phyloP scores from a whole-genome alignment of 768 basidiomycete genomes.

The Harrya chromipes region DNA sequence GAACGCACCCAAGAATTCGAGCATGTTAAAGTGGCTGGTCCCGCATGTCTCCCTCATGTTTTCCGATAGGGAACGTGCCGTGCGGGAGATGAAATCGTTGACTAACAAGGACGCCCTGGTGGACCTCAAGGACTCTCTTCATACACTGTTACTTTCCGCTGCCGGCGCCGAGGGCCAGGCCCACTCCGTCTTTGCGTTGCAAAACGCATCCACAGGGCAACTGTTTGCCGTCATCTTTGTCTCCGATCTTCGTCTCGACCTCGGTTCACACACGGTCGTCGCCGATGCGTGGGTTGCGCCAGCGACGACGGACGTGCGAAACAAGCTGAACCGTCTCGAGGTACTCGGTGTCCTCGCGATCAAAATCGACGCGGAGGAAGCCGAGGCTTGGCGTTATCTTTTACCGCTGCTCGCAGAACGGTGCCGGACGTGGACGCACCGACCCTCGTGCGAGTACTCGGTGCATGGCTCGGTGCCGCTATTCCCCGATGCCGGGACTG shows the following conservation, averaged over 20 bases:
- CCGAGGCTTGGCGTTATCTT: constrained; percentile 47
- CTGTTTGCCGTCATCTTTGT: constrained; percentile 46
- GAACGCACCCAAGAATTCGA: constrained; percentile 12
- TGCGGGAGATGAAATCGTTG: not conserved
- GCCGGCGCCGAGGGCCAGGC: constrained; percentile 22
- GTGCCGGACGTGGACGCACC: constrained; percentile 52
- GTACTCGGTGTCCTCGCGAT: constrained; percentile 15
- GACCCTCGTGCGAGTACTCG: constrained; percentile 46
- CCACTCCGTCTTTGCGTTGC: constrained; percentile 20
- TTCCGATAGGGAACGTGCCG: constrained; percentile 30
- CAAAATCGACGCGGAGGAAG: constrained; percentile 16
- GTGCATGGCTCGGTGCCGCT: constrained; percentile 35
- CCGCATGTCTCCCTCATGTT: constrained; percentile 32
- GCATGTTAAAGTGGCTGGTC: constrained; percentile 30
- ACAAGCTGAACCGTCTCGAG: constrained; percentile 1
- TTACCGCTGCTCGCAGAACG: constrained; percentile 51
- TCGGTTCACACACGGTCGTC: constrained; percentile 48
- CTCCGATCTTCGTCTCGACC: constrained; percentile 44
- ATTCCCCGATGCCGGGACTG: constrained; percentile 26
- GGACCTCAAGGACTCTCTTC: constrained; percentile 33
- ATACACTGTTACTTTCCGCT: constrained; percentile 24
- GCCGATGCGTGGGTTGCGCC: constrained; percentile 48
- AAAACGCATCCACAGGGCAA: constrained; percentile 10
- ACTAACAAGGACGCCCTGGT: constrained; percentile 24
- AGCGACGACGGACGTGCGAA: constrained; percentile 17